phyloP scores from a whole-genome alignment of 768 basidiomycete species.

The Russula ochroleuca region DNA sequence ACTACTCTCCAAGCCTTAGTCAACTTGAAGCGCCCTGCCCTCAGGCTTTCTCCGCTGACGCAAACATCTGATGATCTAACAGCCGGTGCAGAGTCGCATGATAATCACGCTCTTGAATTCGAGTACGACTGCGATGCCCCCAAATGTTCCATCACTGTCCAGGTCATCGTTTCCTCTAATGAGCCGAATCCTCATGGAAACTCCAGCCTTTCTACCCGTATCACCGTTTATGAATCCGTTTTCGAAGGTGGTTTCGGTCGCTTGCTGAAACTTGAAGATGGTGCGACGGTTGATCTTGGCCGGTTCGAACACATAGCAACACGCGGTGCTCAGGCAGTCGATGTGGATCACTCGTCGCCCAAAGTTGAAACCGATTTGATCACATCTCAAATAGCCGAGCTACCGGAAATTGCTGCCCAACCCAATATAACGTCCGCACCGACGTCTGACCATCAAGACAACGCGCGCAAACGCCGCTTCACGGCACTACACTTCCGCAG shows the following conservation, averaged over 20 bases:
- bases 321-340: not conserved
- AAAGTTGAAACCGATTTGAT: conserved; percentile 12
- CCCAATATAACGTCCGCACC: conserved; percentile 28
- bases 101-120: conserved; percentile 81
- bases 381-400: conserved; percentile 8
- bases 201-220: conserved; percentile 32
- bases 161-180: conserved; percentile 60
- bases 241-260: conserved; percentile 83
- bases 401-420: not conserved
- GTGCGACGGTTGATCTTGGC: conserved; percentile 74
- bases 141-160: conserved; percentile 73
- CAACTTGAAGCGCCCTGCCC: conserved; percentile 86
- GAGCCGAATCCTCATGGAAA: conserved; percentile 50
- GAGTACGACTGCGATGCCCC: conserved; percentile 90
- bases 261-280: conserved; percentile 67
- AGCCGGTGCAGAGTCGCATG: conserved; percentile 45
- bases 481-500: conserved; percentile 65
- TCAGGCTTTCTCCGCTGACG: conserved; percentile 66
- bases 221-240: conserved; percentile 58
- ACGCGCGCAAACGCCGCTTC: conserved; percentile 49
- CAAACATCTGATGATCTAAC: conserved; percentile 38
- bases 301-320: conserved; percentile 50
- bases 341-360: not conserved
- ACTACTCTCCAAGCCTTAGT: conserved; percentile 93
- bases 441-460: conserved; percentile 29